These are phyloP conservation scores for Aurinia saxatilis DNA, from an alignment of 345 rosid species.

Conservation along the genomic window DNA sequence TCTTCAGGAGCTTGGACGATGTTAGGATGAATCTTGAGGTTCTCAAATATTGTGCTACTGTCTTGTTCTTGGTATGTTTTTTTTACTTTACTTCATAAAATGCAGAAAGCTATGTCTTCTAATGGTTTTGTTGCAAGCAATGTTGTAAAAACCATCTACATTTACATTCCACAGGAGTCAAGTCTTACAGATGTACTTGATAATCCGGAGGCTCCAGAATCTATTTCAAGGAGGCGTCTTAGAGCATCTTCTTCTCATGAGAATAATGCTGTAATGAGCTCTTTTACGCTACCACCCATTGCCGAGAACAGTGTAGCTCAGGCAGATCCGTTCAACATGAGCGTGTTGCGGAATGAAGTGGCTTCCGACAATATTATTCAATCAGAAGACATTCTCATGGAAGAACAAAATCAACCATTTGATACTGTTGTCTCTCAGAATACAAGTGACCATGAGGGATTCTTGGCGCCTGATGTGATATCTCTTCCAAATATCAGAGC, in stretches of 20 bases:
- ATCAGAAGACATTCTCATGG: constrained; percentile 51
- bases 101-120: not conserved
- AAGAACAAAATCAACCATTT: constrained; percentile 28
- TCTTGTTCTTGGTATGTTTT: constrained; percentile 71
- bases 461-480: constrained; percentile 46
- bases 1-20: constrained; percentile 88
- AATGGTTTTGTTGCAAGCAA: not conserved
- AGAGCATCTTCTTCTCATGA: constrained; percentile 31
- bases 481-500: constrained; percentile 44
- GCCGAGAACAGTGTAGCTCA: constrained; percentile 28
- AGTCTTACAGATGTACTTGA: constrained; percentile 57
- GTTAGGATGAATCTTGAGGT: constrained; percentile 94
- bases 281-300: constrained; percentile 29
- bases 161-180: constrained; percentile 49
- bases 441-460: constrained; percentile 36
- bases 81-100: not conserved
- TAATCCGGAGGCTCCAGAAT: constrained; percentile 52
- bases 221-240: constrained; percentile 49
- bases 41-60: constrained; percentile 84
- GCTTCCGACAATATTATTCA: constrained; percentile 27
- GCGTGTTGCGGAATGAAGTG: constrained; percentile 36
- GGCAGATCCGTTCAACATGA: constrained; percentile 51
- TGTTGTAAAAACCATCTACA: not conserved
- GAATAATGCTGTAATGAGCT: constrained; percentile 4
- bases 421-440: constrained; percentile 30